phyloP scores from a whole-genome alignment of 257 asterid genomes.

The Solanum verrucosum region DNA sequence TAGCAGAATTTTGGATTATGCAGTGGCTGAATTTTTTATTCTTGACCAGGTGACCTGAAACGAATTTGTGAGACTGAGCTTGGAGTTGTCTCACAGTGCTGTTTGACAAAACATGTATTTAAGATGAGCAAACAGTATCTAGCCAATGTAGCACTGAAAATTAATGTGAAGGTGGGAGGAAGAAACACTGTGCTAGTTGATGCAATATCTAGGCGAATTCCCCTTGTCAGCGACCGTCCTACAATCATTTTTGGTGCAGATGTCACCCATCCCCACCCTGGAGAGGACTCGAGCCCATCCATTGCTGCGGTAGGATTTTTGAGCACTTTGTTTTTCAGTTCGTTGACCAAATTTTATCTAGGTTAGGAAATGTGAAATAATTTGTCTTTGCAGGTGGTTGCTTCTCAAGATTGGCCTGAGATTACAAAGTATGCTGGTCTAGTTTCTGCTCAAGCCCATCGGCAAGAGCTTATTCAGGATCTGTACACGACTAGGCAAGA shows the following conservation, averaged over 20 bases:
- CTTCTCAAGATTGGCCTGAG: slow-evolving; percentile 99
- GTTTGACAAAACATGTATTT: slow-evolving; percentile 82
- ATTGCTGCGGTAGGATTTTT: slow-evolving; percentile 75
- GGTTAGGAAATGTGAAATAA: background rate
- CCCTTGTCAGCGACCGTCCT: slow-evolving; percentile 84
- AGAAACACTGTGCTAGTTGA: slow-evolving; percentile 88
- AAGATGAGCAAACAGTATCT: slow-evolving; percentile 80
- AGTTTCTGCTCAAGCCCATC: slow-evolving; percentile 94
- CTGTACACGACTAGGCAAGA: slow-evolving; percentile 82
- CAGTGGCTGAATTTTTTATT: background rate
- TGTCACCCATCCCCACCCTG: slow-evolving; percentile 98
- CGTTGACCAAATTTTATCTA: background rate
- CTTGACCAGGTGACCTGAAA: slow-evolving; percentile 65
- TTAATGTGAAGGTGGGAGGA: slow-evolving; percentile 95
- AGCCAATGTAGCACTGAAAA: slow-evolving; percentile 83
- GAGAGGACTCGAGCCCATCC: slow-evolving; percentile 99
- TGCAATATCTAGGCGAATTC: slow-evolving; percentile 80
- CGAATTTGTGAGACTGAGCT: slow-evolving; percentile 94
- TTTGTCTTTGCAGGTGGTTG: slow-evolving; percentile 63
- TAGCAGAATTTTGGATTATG: background rate
- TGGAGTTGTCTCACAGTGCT: slow-evolving; percentile 95
- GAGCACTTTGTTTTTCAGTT: background rate
- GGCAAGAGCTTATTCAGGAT: slow-evolving; percentile 94
- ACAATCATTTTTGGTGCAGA: slow-evolving; percentile 98
- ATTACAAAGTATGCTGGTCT: slow-evolving; percentile 89